Evolutionary conservation across 176 grass and related monocot genomes (phyloP).

Genomic region (Zea luxurians): DNA sequence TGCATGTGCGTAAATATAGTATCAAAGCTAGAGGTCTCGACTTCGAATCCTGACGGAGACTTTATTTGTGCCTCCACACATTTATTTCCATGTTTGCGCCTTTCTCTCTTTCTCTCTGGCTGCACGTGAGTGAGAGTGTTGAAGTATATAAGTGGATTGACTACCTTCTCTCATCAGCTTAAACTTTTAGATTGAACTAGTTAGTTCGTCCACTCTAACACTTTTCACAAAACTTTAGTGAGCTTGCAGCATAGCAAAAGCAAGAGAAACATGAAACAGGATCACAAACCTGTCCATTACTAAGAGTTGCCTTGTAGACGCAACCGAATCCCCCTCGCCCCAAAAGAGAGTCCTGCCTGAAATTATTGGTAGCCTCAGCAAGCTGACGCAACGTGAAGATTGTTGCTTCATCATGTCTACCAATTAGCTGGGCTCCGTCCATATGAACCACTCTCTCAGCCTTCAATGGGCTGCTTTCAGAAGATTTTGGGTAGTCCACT

Average conservation of each 20-base stretch:
- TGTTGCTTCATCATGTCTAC: conserved; percentile 28
- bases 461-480: conserved; percentile 46
- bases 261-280: conserved; percentile 26
- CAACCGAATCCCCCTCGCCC: conserved; percentile 69
- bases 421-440: conserved; percentile 22
- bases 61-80: too few relatives aligned
- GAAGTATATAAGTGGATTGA: too few relatives aligned
- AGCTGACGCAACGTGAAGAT: conserved; percentile 66
- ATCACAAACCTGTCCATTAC: conserved; percentile 49
- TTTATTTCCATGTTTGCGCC: too few relatives aligned
- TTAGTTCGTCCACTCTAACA: too few relatives aligned
- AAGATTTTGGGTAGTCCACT: conserved; percentile 21
- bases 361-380: conserved; percentile 56
- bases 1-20: too few relatives aligned
- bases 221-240: neutral
- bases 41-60: too few relatives aligned
- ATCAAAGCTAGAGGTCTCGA: too few relatives aligned
- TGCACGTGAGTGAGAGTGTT: too few relatives aligned
- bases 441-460: conserved; percentile 2
- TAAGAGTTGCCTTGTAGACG: conserved; percentile 62
- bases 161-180: too few relatives aligned
- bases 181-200: too few relatives aligned
- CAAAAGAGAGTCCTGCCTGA: conserved; percentile 52
- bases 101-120: too few relatives aligned
- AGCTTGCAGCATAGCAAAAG: neutral